Conservation (phyloP, 441 rosid species). For the Jatropha podagrica region DNA sequence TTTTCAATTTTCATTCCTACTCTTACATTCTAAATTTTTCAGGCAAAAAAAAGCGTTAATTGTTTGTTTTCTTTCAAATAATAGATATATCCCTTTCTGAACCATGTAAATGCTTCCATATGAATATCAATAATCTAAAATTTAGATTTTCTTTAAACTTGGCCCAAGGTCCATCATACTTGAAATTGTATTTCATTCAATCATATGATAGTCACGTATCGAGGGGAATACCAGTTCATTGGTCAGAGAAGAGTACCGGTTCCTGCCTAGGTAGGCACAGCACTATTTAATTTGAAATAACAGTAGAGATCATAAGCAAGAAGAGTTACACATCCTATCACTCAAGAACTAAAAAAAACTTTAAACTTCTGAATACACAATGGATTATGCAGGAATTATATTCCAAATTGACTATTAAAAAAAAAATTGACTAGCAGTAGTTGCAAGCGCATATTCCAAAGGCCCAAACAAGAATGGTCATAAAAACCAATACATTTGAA, state of each 20-base stretch:
- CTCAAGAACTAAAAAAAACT: background rate
- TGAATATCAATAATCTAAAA: background rate
- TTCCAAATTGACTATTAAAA: too few relatives aligned
- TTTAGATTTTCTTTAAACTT: conserved; percentile 2
- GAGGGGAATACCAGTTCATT: background rate
- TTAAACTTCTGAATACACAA: background rate
- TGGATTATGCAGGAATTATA: background rate
- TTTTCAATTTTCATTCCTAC: background rate
- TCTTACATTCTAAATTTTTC: background rate
- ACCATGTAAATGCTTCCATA: background rate
- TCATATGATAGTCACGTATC: background rate
- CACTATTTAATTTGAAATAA: background rate
- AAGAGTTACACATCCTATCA: background rate
- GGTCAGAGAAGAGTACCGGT: background rate
- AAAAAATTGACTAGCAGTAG: background rate
- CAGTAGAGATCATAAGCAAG: background rate
- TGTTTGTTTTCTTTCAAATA: too few relatives aligned
- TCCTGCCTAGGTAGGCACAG: background rate
- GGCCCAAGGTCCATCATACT: background rate
- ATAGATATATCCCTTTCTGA: background rate
- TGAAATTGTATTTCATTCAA: background rate
- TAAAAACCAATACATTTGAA: background rate
- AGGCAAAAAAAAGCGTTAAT: background rate
- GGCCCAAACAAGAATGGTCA: background rate
- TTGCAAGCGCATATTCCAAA: background rate